phyloP scores from a whole-genome alignment of 1,284 basidiomycete species.

The Agroathelia rolfsii region DNA sequence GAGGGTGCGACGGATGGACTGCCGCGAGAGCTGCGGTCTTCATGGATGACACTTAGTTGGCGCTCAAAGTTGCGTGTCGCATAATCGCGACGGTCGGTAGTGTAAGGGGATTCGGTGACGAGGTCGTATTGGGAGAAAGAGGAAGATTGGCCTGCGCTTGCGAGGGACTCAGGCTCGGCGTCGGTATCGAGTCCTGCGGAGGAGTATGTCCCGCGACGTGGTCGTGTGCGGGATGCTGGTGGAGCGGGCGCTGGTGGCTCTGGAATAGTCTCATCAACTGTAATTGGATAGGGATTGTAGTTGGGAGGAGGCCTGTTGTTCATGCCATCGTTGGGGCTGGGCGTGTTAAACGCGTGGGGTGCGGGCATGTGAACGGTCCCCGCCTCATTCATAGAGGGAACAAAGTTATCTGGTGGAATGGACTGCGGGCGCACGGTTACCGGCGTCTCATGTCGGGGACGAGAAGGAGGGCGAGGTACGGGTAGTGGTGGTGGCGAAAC shows the following conservation, averaged over 20 bases:
- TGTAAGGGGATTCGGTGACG: conserved; percentile 22
- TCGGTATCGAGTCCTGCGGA: conserved; percentile 19
- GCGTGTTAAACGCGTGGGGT: too few species aligned
- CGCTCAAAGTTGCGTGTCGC: conserved; percentile 16
- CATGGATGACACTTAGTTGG: conserved; percentile 28
- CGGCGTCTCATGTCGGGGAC: too few species aligned
- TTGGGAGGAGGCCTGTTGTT: conserved; percentile 14
- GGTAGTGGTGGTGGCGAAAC: too few species aligned
- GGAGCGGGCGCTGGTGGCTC: conserved; percentile 21
- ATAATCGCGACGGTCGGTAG: conserved; percentile 9
- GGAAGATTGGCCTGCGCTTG: too few species aligned
- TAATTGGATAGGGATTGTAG: conserved; percentile 16
- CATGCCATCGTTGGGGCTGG: too few species aligned
- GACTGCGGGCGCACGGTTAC: too few species aligned
- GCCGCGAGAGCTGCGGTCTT: conserved; percentile 25
- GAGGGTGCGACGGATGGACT: conserved; percentile 18
- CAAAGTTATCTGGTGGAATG: too few species aligned
- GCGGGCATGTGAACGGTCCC: too few species aligned
- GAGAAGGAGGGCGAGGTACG: too few species aligned
- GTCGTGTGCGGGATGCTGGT: conserved; percentile 11
- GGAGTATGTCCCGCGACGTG: conserved; percentile 17
- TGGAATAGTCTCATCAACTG: not conserved
- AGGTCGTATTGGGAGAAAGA: conserved; percentile 32
- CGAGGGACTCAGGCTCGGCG: conserved; percentile 20
- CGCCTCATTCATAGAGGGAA: too few species aligned